phyloP scores from a whole-genome alignment of 2,329 filamentous ascomycete species.

The Sporothrix globosa region DNA sequence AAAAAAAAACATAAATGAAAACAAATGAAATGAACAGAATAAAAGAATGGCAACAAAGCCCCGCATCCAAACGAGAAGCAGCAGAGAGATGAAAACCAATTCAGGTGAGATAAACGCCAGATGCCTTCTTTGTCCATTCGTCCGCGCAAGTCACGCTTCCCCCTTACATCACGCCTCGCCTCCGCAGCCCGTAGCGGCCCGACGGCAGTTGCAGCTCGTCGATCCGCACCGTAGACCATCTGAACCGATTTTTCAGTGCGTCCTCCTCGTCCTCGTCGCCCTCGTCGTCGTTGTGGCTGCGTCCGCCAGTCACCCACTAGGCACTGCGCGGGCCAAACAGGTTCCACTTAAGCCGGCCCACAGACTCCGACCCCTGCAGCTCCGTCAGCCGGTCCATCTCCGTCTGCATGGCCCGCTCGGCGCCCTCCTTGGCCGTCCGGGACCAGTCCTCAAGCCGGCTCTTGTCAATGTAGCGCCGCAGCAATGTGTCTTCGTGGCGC shows the following conservation, averaged over 20 bases:
- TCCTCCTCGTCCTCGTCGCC: neutral
- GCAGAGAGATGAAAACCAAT: neutral
- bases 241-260: neutral
- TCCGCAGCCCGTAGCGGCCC: neutral
- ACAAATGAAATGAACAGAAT: neutral
- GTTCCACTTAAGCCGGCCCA: conserved; percentile 27
- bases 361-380: conserved; percentile 21
- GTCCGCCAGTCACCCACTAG: neutral
- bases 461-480: conserved; percentile 68
- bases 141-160: neutral
- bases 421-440: conserved; percentile 38
- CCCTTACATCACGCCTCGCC: neutral
- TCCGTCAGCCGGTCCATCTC: conserved; percentile 37
- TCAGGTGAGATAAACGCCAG: conserved; percentile 14
- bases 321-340: conserved; percentile 28
- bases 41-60: neutral
- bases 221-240: neutral
- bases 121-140: neutral
- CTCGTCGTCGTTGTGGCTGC: neutral
- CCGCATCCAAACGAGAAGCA: neutral
- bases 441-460: conserved; percentile 71
- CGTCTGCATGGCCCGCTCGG: conserved; percentile 40
- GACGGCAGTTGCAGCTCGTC: neutral
- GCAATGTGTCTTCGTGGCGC: conserved; percentile 68
- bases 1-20: too few species aligned